Evolutionary conservation across 1,139 yeast species (phyloP).

Genomic region (Nadsonia commutata): DNA sequence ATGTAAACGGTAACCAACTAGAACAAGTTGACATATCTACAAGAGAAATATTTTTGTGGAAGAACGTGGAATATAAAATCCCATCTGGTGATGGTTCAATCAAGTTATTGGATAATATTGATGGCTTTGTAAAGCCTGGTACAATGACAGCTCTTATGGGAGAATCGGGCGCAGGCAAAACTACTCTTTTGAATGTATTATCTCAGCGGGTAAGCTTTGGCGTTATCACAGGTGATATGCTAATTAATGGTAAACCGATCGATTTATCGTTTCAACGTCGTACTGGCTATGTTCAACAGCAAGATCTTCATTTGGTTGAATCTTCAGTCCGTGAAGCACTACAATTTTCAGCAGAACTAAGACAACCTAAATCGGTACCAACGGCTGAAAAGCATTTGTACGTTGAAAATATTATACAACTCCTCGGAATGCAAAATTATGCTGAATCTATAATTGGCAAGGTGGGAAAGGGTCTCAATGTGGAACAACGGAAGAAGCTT

Average conservation of each 20-base stretch:
- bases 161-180: constrained; percentile 81
- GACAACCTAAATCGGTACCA: constrained; percentile 47
- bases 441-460: constrained; percentile 78
- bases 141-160: constrained; percentile 73
- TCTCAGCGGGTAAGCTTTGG: constrained; percentile 72
- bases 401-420: constrained; percentile 54
- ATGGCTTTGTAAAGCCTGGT: constrained; percentile 76
- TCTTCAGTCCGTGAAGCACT: constrained; percentile 72
- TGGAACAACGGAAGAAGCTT: constrained; percentile 73
- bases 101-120: constrained; percentile 50
- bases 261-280: constrained; percentile 66
- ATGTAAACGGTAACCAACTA: constrained; percentile 17
- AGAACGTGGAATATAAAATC: constrained; percentile 59
- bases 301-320: constrained; percentile 60
- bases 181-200: constrained; percentile 58
- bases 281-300: constrained; percentile 76
- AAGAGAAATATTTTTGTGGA: constrained; percentile 59
- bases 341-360: constrained; percentile 53
- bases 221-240: constrained; percentile 59
- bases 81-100: constrained; percentile 54
- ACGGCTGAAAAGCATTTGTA: constrained; percentile 49
- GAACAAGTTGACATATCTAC: constrained; percentile 12
- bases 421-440: constrained; percentile 57
- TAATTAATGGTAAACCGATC: constrained; percentile 56
- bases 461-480: constrained; percentile 60